Evolutionary conservation across 768 basidiomycete species (phyloP), one percentile per base, ranked within the genome.

Genomic region (Fistulinella prunicolor): DNA sequence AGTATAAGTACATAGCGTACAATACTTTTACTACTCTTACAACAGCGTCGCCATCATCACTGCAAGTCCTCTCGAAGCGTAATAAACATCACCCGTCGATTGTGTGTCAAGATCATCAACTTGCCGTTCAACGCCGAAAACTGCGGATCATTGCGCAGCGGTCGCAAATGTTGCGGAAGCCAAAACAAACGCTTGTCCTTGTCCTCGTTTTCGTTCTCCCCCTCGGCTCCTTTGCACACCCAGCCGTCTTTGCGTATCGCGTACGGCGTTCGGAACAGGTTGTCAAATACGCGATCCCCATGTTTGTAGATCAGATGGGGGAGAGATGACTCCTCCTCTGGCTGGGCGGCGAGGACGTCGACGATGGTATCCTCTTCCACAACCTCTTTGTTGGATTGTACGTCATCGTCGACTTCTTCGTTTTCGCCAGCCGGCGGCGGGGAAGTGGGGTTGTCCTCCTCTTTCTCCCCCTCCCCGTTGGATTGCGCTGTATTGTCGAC

Each of bases 161-260:
- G 54, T 10, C 54, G 46, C 24, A 55, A 12, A 45, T 47, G 46
- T 19, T 40, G 42, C 3, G 54, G 54, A 4, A 55, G 40, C 53
- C 53, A 55, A 30, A 55, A 53, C 32, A 53, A 29, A 6, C 40
- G 39, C 24, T 39, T 38, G 24, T 53, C 38, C n/a, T n/a, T n/a
- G n/a, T n/a, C n/a, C n/a, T n/a, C n/a, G n/a, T n/a, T n/a, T n/a
- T n/a, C n/a, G n/a, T n/a, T n/a, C 26, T 28, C 26, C 26, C 26
- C 26, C 10, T 28, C 26, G 6, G 5, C 10, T 4, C 9, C 54
- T 3, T 49, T 20, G 37, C 42, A 49, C 23, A 55, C 40, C 54
- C 54, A 55, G 9, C 54, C 54, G 17, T 55, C 54, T 8, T 47
- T 32, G 6, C 36, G 51, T 35, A 55, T 37, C 26, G 14, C 26